Evolutionary conservation across 2,329 filamentous ascomycete genomes (phyloP), one percentile per base, ranked within the genome.

Genomic region (Arthrobotrys pseudoclavata): DNA sequence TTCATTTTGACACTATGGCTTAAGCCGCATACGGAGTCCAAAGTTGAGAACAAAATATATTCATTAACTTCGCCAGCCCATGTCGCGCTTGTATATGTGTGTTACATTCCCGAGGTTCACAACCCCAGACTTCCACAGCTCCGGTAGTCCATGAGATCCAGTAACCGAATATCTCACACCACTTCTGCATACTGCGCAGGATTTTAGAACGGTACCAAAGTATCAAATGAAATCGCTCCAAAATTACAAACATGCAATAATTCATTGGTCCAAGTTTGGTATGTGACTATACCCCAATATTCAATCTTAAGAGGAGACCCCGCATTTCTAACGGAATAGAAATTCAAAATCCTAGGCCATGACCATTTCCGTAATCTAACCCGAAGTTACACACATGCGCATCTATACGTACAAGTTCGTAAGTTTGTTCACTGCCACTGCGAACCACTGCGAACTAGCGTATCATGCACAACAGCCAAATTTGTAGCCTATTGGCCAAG

Each of bases 81-180:
- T n/a, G n/a, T n/a, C n/a, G n/a, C n/a, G n/a, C n/a, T n/a, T n/a
- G n/a, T n/a, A n/a, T n/a, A n/a, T 5, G 31, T 9, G 31, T 22
- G 18, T 15, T 50, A 45, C 42, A 45, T 45, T 45, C 42, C 42
- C 42, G 42, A 45, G 42, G 42, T 45, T 45, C n/a, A 45, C 13
- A 45, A 4, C 4, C 20, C 10, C 6, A n/a, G n/a, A 5, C 42
- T 45, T 45, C 42, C 42, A 45, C 42, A 45, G 42, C 15, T 45
- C 42, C 42, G 42, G 15, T 45, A 40, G 37, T 15, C 29, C 29
- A 31, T 31, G 29, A 31, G 34, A 40, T 4, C 34, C n/a, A 20
- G 9, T 9, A 45, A 20, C 42, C 42, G 42, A 45, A 45, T 4
- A 18, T 18, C 42, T 45, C 42, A n/a, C 4, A 20, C 42, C 42